These are phyloP conservation scores for Lolium perenne DNA, from an alignment of 176 grass and related monocot genomes.

Conservation along the genomic window DNA sequence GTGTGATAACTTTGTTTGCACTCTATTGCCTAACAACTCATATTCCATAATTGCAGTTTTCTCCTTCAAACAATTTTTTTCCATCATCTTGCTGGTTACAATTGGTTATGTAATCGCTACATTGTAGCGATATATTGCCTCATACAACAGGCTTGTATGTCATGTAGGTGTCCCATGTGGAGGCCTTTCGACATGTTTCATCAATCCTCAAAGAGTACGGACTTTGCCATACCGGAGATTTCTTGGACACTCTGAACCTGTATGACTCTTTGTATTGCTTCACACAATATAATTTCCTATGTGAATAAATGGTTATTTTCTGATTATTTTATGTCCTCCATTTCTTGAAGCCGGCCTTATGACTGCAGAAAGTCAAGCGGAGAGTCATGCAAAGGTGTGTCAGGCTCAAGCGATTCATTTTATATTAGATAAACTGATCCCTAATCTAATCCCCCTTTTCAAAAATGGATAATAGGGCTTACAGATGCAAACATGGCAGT, in stretches of 20 bases:
- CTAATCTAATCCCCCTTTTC: neutral
- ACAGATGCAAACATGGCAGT: slow-evolving; percentile 14
- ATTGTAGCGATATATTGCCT: neutral
- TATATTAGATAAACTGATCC: neutral
- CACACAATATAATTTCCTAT: slow-evolving; percentile 7
- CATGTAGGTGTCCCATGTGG: slow-evolving; percentile 34
- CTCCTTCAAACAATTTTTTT: neutral
- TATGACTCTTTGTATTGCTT: slow-evolving; percentile 9
- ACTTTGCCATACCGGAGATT: neutral
- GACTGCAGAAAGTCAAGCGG: neutral
- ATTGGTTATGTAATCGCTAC: neutral
- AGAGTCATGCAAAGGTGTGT: neutral
- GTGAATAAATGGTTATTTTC: neutral
- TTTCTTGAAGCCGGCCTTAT: slow-evolving; percentile 14
- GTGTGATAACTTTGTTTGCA: neutral
- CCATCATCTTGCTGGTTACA: neutral
- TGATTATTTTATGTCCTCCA: slow-evolving; percentile 5
- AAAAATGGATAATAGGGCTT: neutral
- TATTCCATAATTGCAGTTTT: neutral
- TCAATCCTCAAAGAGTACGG: slow-evolving; percentile 31
- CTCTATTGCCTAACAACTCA: slow-evolving; percentile 5
- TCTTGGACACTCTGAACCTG: neutral
- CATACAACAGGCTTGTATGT: neutral
- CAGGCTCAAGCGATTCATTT: neutral
- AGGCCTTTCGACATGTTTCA: slow-evolving; percentile 29